Evolutionary conservation across 2,329 filamentous ascomycete species (phyloP).

Genomic region (Dactylellina leptospora): DNA sequence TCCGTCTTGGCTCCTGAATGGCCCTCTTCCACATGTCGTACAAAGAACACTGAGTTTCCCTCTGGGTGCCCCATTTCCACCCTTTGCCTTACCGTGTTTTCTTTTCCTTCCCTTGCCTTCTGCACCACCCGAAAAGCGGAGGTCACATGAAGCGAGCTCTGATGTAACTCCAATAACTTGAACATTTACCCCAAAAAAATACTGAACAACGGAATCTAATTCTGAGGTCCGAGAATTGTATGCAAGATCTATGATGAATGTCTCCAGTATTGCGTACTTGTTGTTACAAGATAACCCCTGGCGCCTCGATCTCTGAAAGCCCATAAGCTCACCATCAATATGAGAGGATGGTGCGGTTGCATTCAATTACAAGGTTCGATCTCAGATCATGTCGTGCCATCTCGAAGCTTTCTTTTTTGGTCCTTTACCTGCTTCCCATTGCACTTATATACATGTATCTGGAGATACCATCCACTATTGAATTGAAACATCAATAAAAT

Average conservation of each 20-base stretch:
- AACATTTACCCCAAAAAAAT: no score
- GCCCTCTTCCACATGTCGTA: conserved; percentile 7
- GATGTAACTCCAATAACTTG: conserved; percentile 42
- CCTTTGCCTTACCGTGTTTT: neutral
- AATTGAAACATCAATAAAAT: no score
- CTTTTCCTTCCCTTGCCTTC: neutral
- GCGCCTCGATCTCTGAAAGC: conserved; percentile 16
- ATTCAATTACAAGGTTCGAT: no score
- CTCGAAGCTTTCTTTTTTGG: no score
- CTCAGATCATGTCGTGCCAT: no score
- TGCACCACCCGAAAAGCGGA: conserved; percentile 45
- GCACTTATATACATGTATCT: no score
- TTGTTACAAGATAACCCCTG: neutral
- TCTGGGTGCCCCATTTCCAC: neutral
- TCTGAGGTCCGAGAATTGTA: no score
- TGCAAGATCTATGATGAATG: no score
- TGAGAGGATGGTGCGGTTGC: no score
- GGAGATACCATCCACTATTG: no score
- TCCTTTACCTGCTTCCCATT: no score
- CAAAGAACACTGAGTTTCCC: conserved; percentile 50
- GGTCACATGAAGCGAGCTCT: conserved; percentile 37
- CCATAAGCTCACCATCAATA: neutral
- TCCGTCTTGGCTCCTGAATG: neutral
- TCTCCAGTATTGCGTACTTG: neutral
- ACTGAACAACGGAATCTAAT: no score